Evolutionary conservation across 2,329 filamentous ascomycete species (phyloP).

Genomic region (Cercospora zeae-maydis): DNA sequence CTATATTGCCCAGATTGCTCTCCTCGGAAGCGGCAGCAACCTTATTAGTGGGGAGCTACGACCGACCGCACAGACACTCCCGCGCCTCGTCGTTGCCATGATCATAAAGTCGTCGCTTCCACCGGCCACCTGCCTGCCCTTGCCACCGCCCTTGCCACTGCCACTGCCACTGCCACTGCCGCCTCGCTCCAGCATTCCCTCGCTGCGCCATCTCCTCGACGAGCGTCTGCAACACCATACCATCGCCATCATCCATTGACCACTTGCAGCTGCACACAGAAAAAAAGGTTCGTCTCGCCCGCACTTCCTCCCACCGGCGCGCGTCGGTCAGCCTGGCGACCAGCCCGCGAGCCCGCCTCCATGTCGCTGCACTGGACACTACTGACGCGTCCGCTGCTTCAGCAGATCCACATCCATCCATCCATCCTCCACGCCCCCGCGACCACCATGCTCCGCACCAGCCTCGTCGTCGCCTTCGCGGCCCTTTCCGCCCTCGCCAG

Average conservation of each 20-base stretch:
- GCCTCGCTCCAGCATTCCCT: neutral
- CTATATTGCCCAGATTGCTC: no score
- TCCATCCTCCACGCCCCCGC: constrained; percentile 5
- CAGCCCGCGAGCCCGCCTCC: neutral
- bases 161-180: neutral
- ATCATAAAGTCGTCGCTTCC: neutral
- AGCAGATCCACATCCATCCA: constrained; percentile 26
- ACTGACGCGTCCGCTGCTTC: constrained; percentile 6
- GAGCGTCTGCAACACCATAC: neutral
- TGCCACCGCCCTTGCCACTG: neutral
- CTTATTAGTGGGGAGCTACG: neutral
- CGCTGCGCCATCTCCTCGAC: neutral
- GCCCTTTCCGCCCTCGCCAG: constrained; percentile 46
- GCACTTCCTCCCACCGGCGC: neutral
- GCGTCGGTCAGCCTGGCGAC: neutral
- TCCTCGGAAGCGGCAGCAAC: neutral
- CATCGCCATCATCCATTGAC: neutral
- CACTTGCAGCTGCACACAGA: neutral
- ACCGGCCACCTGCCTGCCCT: neutral
- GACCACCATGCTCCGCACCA: constrained; percentile 48
- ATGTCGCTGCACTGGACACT: neutral
- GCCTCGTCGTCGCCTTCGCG: constrained; percentile 46
- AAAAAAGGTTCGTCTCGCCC: neutral
- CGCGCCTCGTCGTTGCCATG: neutral
- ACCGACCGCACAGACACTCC: neutral